Evolutionary conservation across 371 early-diverging fungal species (phyloP), one percentile per base, ranked within the genome.

Genomic region (Mucor velutinosus): DNA sequence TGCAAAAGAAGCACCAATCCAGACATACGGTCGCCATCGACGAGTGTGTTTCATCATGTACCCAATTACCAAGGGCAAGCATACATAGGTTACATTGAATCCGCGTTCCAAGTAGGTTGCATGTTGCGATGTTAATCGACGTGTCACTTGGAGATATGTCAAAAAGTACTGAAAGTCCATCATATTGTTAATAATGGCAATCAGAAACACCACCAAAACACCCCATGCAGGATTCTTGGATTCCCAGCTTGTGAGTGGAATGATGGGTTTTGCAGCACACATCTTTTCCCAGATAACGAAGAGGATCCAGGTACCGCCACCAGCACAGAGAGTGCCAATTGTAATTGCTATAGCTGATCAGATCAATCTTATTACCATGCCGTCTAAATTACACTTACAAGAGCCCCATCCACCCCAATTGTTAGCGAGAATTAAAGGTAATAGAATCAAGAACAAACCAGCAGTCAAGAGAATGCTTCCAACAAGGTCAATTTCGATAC

Each of bases 151-250:
- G 12, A 84, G 65, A 49, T 84, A 84, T 32, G 65, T 45, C 37
- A 73, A 70, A 19, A 76, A 80, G 58, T 84, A 81, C 10, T 68
- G 68, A 71, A 75, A 79, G 56, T 79, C 74, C 72, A 76, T 81
- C 4, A 73, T 37, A n/a, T 72, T 64, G 61, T 77, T 77, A 71
- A 78, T 81, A 14, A 70, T 23, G n/a, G 72, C 65, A 60, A 81
- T 74, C 29, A 78, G 69, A 30, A 74, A 76, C 67, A 80, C 72
- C 29, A 78, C 73, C 12, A 81, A 41, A 15, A 80, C 66, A 45
- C 82, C 84, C 43, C 74, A 75, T 35, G 81, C 69, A 15, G 76
- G 75, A 4, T 78, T 81, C 32, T 59, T 66, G 17, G 73, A 74
- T 4, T 60, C 41, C 84, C 84, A 84, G 37, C 72, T 77, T 15